Evolutionary conservation across 306 rosid species (phyloP).

Genomic region (Glycine latifolia): DNA sequence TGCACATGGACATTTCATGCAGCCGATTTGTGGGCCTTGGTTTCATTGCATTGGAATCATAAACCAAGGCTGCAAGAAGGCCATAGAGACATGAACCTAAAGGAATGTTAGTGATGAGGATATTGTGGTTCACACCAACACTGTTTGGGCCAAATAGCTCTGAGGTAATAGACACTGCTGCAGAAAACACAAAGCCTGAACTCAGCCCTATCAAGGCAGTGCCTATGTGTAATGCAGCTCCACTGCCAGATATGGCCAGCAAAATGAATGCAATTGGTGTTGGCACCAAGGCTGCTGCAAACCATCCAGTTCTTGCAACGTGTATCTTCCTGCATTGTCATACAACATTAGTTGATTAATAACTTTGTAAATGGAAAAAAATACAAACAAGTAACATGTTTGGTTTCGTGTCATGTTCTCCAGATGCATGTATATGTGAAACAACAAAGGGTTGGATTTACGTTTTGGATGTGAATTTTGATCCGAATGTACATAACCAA

Average conservation of each 20-base stretch:
- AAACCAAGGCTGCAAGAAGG: conserved; percentile 71
- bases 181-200: conserved; percentile 59
- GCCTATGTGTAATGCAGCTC: conserved; percentile 41
- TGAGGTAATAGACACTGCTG: conserved; percentile 59
- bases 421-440: too few species aligned
- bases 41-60: conserved; percentile 60
- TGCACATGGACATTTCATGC: conserved; percentile 62
- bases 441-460: too few species aligned
- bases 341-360: not conserved
- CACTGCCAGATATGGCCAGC: conserved; percentile 50
- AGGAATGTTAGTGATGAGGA: conserved; percentile 66
- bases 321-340: conserved; percentile 50
- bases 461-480: too few species aligned
- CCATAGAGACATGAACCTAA: conserved; percentile 59
- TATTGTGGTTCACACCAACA: conserved; percentile 64
- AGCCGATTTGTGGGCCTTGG: conserved; percentile 31
- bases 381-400: too few species aligned
- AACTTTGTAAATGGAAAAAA: not conserved
- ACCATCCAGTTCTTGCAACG: conserved; percentile 69
- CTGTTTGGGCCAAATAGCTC: conserved; percentile 64
- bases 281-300: conserved; percentile 56
- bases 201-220: conserved; percentile 58
- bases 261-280: conserved; percentile 59
- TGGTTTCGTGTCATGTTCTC: too few species aligned
- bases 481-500: too few species aligned